Base-by-base conservation (phyloP, 2,329 filamentous ascomycete genomes). In the Colletotrichum sp. region DNA sequence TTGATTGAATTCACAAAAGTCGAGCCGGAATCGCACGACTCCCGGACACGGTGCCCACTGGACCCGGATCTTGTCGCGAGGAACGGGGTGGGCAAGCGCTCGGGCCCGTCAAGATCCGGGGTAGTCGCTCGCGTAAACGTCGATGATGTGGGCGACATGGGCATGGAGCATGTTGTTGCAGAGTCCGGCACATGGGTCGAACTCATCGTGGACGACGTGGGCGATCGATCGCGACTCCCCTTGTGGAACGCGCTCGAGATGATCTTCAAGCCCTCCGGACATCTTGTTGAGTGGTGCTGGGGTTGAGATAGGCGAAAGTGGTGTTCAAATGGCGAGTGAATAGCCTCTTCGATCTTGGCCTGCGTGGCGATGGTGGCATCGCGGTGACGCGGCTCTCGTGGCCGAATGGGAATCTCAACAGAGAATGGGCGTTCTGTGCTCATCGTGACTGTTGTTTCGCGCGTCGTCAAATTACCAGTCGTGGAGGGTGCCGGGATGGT, bases 171-270 rank as follows among this genome's bases (percentile, higher is more conserved):
- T 0, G 82, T 84, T 2, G 85, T 86, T 6, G 84, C 85, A 7
- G 85, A 85, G 72, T 86, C 85, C 1, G 83, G 83, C 4, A 85
- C 73, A 49, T 84, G 82, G 6, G 83, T 83, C 3, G 85, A 86
- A 77, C 84, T 85, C 77, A 84, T 82, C 1, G 75, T 77, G 36
- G 85, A 85, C 3, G 84, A 85, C 0, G 85, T 85, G 0, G 83
- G 83, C 2, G 84, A 86, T 15, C 84, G 82, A 26, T 78, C 76
- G 28, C 71, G 76, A 39, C 64, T 75, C 8, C 59, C 66, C 52
- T 72, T 72, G 36, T 30, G 52, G 44, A 70, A 72, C 9, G 68
- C 70, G 30, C 72, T 67, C 15, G 73, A 67, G 16, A 78, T 63
- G 32, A 78, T 75, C n/a, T 72, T 77, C 3, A 78, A 52, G 12